These are phyloP conservation scores for Kwoniella pini DNA, from an alignment of 768 basidiomycete genomes.

Conservation along the genomic window DNA sequence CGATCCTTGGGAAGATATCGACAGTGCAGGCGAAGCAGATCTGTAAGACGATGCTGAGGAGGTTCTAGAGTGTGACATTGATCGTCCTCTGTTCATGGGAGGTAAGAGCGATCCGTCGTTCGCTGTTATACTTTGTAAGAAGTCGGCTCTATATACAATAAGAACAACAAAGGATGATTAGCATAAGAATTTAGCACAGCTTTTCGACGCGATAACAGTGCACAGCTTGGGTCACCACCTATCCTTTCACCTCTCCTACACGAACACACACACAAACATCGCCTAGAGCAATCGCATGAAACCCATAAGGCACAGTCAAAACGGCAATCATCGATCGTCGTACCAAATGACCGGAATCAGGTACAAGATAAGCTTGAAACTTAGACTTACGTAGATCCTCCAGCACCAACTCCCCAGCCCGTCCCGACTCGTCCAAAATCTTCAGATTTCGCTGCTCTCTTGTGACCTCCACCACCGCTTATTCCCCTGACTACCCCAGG, in stretches of 20 bases:
- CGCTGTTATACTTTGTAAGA: conserved; percentile 47
- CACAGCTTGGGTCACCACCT: conserved; percentile 5
- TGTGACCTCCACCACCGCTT: conserved; percentile 54
- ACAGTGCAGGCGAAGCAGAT: conserved; percentile 43
- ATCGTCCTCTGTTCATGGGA: conserved; percentile 30
- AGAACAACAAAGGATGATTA: neutral
- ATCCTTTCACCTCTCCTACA: neutral
- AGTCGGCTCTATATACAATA: conserved; percentile 33
- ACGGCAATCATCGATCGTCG: neutral
- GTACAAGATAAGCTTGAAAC: conserved; percentile 1
- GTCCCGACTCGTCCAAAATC: conserved; percentile 57
- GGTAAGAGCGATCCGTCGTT: conserved; percentile 47
- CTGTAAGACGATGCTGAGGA: conserved; percentile 45
- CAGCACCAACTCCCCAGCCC: conserved; percentile 42
- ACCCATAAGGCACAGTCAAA: neutral
- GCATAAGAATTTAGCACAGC: neutral
- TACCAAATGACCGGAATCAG: neutral
- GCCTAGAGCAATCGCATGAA: neutral
- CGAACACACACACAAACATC: conserved; percentile 1
- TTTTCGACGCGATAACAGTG: neutral
- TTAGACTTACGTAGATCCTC: conserved; percentile 45
- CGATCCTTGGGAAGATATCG: conserved; percentile 43
- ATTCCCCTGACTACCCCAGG: conserved; percentile 26
- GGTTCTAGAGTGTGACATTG: conserved; percentile 38
- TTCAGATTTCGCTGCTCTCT: conserved; percentile 65